A percentile compares a stretch with the other conserved stretches of the same genome.
Evolutionary conservation across 345 rosid species (phyloP).

Genomic region (Gossypium ekmanianum): DNA sequence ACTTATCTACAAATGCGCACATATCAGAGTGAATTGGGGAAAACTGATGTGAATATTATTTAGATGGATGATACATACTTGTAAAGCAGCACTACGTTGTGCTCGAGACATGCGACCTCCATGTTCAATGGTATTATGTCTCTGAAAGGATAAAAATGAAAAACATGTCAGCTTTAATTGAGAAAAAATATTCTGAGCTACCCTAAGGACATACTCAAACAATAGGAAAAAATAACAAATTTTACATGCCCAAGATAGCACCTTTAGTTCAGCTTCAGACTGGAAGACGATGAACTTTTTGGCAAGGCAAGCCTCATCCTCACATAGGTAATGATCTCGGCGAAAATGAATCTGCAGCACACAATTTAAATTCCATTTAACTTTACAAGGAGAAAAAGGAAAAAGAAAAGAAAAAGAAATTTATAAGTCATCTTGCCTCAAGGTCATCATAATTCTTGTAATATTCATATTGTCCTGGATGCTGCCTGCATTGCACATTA

Average conservation of each 20-base stretch:
- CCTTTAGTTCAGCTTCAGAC: constrained; percentile 90
- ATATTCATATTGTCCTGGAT: constrained; percentile 86
- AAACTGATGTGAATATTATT: background rate
- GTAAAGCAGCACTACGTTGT: constrained; percentile 89
- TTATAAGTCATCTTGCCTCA: constrained; percentile 47
- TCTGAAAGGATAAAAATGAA: constrained; percentile 40
- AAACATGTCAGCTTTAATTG: background rate
- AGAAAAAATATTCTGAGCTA: background rate
- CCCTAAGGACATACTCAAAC: background rate
- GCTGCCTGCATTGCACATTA: constrained; percentile 54
- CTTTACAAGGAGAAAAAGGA: background rate
- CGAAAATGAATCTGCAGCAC: constrained; percentile 81
- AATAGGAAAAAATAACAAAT: background rate
- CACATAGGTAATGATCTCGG: constrained; percentile 83
- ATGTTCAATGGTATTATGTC: constrained; percentile 89
- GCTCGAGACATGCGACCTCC: constrained; percentile 96
- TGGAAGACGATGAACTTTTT: constrained; percentile 88
- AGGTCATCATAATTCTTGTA: constrained; percentile 89
- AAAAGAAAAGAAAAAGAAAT: constrained; percentile 4
- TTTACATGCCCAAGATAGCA: constrained; percentile 22
- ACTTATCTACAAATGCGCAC: constrained; percentile 8
- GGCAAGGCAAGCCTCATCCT: constrained; percentile 89
- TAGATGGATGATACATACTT: constrained; percentile 38
- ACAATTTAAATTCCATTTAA: background rate
- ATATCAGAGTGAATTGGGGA: background rate